Conservation (phyloP, 352 stramenopile genomes). For the Lagenidium giganteum region DNA sequence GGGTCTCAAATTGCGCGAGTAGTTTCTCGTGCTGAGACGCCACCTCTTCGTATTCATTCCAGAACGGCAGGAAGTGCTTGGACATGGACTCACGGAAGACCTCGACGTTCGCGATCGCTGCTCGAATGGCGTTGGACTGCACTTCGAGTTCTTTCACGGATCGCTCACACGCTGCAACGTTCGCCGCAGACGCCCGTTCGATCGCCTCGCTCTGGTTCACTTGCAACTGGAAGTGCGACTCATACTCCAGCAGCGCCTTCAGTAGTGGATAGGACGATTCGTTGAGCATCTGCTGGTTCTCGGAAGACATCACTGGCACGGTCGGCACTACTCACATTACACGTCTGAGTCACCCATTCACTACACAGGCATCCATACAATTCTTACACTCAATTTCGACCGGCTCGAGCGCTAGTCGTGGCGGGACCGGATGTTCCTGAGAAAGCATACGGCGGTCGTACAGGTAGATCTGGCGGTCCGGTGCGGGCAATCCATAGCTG, state of each 20-base stretch:
- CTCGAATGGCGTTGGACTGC: conserved; percentile 63
- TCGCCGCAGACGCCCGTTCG: conserved; percentile 43
- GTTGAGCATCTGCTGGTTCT: conserved; percentile 63
- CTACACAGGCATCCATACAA: too few species aligned
- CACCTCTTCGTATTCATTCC: conserved; percentile 60
- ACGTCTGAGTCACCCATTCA: conserved; percentile 5
- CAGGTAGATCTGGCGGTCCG: conserved; percentile 72
- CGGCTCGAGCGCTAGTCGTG: conserved; percentile 30
- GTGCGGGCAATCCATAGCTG: conserved; percentile 50
- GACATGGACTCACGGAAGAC: conserved; percentile 68
- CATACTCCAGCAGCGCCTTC: conserved; percentile 72
- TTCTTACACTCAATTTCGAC: conserved; percentile 34
- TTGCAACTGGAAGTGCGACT: conserved; percentile 77
- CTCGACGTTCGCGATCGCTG: conserved; percentile 75
- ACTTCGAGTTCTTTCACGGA: conserved; percentile 52
- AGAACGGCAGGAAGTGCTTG: conserved; percentile 81
- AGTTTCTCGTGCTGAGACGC: conserved; percentile 53
- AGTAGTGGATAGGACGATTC: conserved; percentile 78
- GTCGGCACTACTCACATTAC: conserved; percentile 38
- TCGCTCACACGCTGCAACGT: conserved; percentile 49
- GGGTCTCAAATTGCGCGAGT: conserved; percentile 63
- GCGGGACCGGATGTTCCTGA: conserved; percentile 37
- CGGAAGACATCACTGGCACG: conserved; percentile 46
- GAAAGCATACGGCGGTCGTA: conserved; percentile 81
- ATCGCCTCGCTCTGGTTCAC: conserved; percentile 60